phyloP scores from a whole-genome alignment of 495 filamentous ascomycete species.

The Neurospora sp. region DNA sequence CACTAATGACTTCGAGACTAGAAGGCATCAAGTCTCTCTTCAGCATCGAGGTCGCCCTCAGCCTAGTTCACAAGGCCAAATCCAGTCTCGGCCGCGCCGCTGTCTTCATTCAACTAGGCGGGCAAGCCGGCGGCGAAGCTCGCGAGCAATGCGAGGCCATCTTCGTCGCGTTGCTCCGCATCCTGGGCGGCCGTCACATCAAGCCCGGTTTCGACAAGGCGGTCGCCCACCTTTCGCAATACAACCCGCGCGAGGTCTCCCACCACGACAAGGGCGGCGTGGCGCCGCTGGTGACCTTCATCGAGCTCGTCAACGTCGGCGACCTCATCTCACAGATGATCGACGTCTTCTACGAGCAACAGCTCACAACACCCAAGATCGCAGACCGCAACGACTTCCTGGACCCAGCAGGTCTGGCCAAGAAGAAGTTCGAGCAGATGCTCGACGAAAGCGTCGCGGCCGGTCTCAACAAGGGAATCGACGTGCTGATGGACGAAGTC shows the following conservation, averaged over 20 bases:
- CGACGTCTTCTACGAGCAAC: slow-evolving; percentile 96
- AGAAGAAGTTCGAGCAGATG: slow-evolving; percentile 99
- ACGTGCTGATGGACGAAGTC: slow-evolving; percentile 96
- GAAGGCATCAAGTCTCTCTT: slow-evolving; percentile 92
- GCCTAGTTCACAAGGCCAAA: slow-evolving; percentile 84
- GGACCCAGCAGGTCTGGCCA: slow-evolving; percentile 80
- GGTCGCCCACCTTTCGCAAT: slow-evolving; percentile 79
- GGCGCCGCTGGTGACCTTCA: slow-evolving; percentile 85
- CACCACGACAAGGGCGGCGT: slow-evolving; percentile 63
- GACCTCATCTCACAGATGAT: slow-evolving; percentile 99
- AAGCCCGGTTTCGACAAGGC: slow-evolving; percentile 86
- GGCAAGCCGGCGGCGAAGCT: slow-evolving; percentile 69
- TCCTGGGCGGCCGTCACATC: slow-evolving; percentile 78
- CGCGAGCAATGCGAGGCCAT: slow-evolving; percentile 85
- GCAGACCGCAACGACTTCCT: slow-evolving; percentile 91
- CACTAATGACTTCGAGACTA: slow-evolving; percentile 86
- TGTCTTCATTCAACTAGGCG: slow-evolving; percentile 67
- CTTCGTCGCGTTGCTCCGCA: slow-evolving; percentile 72
- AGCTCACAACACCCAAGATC: slow-evolving; percentile 70
- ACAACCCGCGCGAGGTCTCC: slow-evolving; percentile 79
- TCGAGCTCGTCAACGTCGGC: slow-evolving; percentile 95
- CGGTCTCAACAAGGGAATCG: slow-evolving; percentile 92
- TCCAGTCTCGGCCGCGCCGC: slow-evolving; percentile 76
- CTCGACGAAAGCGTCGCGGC: slow-evolving; percentile 94
- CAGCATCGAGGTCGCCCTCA: slow-evolving; percentile 89